Evolutionary conservation across 768 basidiomycete genomes (phyloP).

Genomic region (Suillus subaureus): DNA sequence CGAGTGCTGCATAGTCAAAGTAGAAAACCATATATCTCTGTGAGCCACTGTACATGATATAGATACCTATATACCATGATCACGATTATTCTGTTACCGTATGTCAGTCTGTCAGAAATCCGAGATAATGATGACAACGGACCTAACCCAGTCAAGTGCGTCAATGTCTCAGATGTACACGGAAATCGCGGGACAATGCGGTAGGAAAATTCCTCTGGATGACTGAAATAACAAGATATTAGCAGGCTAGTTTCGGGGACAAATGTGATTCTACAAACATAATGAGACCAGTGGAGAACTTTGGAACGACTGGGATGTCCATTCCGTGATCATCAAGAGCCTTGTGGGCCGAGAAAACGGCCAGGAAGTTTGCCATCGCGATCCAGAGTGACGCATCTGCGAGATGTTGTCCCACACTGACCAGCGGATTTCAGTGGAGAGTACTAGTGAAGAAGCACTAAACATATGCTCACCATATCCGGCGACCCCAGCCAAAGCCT

Average conservation of each 20-base stretch:
- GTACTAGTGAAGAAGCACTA: not conserved
- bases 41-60: not conserved
- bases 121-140: not conserved
- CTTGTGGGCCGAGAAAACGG: not conserved
- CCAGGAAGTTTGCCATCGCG: not conserved
- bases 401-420: not conserved
- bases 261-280: not conserved
- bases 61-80: not conserved
- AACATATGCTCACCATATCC: not conserved
- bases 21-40: not conserved
- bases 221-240: not conserved
- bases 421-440: not conserved
- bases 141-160: not conserved
- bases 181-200: not conserved
- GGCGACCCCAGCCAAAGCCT: not conserved
- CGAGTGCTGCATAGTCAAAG: not conserved
- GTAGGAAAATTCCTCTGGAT: not conserved
- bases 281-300: not conserved
- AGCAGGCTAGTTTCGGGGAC: not conserved
- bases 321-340: not conserved
- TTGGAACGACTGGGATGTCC: not conserved
- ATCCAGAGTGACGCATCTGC: not conserved
- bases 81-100: not conserved
- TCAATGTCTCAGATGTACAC: not conserved
- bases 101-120: not conserved